phyloP scores from a whole-genome alignment of 2,329 filamentous ascomycete species.

The Apiospora malaysiana region DNA sequence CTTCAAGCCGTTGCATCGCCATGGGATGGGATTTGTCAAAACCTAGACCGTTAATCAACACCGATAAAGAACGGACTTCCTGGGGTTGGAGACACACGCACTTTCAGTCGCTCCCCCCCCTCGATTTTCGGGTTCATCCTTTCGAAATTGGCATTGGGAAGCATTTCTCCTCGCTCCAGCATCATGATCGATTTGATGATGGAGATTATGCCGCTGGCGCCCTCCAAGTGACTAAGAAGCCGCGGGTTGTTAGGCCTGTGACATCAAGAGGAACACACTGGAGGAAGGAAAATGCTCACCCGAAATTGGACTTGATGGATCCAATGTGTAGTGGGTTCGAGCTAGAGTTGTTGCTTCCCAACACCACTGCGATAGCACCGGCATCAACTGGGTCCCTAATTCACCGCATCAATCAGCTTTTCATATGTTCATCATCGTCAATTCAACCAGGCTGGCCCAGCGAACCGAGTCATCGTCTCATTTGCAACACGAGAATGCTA shows the following conservation, averaged over 20 bases:
- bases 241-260: no score
- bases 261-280: no score
- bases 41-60: neutral
- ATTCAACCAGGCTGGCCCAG: no score
- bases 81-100: neutral
- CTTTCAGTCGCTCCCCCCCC: neutral
- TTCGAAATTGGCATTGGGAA: conserved; percentile 48
- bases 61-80: neutral
- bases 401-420: conserved; percentile 11
- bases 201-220: conserved; percentile 39
- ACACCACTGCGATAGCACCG: conserved; percentile 32
- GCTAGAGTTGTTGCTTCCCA: conserved; percentile 30
- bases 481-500: conserved; percentile 28
- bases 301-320: conserved; percentile 32
- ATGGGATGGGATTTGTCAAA: neutral
- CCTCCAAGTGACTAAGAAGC: conserved; percentile 38
- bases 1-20: neutral
- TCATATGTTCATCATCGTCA: no score
- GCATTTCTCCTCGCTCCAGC: conserved; percentile 48
- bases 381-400: conserved; percentile 29
- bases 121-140: conserved; percentile 39
- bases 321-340: conserved; percentile 35
- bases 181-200: conserved; percentile 42
- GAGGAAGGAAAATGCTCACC: neutral
- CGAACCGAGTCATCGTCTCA: conserved; percentile 32